Percentiles rank a stretch among this genome's conserved stretches.
phyloP scores from a whole-genome alignment of 2,329 filamentous ascomycete genomes.

The Monilinia fructigena region DNA sequence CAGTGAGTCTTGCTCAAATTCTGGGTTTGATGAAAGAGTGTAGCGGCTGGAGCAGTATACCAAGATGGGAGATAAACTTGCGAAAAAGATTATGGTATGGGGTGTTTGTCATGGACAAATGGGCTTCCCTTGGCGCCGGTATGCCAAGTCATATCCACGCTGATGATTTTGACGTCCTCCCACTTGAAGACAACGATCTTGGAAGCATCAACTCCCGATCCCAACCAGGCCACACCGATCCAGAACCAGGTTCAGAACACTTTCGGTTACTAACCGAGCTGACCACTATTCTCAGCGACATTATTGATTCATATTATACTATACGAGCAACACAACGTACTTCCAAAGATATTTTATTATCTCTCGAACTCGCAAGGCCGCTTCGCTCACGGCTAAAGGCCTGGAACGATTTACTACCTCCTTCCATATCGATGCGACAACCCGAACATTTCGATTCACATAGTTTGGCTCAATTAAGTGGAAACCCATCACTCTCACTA shows the following conservation, averaged over 20 bases:
- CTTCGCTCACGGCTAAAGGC: constrained; percentile 36
- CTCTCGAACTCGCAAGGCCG: constrained; percentile 37
- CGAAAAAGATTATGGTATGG: constrained; percentile 41
- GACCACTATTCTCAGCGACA: constrained; percentile 40
- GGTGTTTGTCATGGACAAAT: constrained; percentile 41
- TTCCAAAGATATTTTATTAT: constrained; percentile 36
- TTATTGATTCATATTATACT: constrained; percentile 40
- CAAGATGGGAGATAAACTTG: constrained; percentile 39
- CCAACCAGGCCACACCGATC: constrained; percentile 30
- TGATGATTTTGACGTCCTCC: constrained; percentile 39
- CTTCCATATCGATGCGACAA: constrained; percentile 31
- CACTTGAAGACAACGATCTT: constrained; percentile 34
- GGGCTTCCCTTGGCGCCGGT: constrained; percentile 40
- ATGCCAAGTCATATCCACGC: constrained; percentile 40
- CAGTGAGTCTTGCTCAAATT: constrained; percentile 40
- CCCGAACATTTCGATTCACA: constrained; percentile 31
- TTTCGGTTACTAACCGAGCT: constrained; percentile 38
- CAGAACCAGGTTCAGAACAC: constrained; percentile 35
- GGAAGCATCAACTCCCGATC: constrained; percentile 31
- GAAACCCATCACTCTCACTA: constrained; percentile 39
- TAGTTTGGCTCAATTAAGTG: constrained; percentile 35
- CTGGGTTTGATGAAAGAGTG: constrained; percentile 40
- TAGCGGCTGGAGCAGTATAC: constrained; percentile 38
- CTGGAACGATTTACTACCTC: constrained; percentile 40
- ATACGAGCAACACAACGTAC: constrained; percentile 38